Conservation (phyloP, 441 rosid species). For the Mallotus repandus region DNA sequence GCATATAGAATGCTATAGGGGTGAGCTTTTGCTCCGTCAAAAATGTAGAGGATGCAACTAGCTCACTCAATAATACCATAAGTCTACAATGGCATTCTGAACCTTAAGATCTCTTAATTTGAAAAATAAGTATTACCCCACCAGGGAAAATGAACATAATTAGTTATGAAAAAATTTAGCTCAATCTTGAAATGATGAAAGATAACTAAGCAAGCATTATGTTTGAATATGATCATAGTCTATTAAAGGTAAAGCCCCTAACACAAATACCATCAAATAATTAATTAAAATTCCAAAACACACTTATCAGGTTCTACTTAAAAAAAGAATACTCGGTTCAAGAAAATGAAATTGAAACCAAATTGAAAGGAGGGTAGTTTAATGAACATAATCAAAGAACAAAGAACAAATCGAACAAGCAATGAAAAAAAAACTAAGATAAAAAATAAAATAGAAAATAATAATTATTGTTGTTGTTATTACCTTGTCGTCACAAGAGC, state of each 20-base stretch:
- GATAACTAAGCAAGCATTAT: too few relatives aligned
- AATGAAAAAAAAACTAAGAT: too few relatives aligned
- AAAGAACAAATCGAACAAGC: too few relatives aligned
- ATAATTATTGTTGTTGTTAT: too few relatives aligned
- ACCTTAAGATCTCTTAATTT: too few relatives aligned
- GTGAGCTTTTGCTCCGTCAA: neutral
- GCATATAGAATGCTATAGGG: neutral
- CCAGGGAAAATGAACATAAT: neutral
- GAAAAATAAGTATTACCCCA: too few relatives aligned
- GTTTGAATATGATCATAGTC: too few relatives aligned
- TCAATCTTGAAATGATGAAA: too few relatives aligned
- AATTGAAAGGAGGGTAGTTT: too few relatives aligned
- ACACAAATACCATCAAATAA: neutral
- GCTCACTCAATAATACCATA: neutral
- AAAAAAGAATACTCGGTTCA: neutral
- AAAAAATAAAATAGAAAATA: neutral
- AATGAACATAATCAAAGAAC: too few relatives aligned
- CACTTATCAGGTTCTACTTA: neutral
- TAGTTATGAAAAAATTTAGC: conserved; percentile 1
- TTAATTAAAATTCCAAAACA: neutral
- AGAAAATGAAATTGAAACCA: neutral
- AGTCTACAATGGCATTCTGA: neutral
- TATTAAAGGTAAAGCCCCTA: too few relatives aligned
- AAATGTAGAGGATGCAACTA: neutral
- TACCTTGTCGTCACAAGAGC: conserved; percentile 76